phyloP scores from a whole-genome alignment of 2,329 filamentous ascomycete genomes.

The Fusarium sulawesiense region DNA sequence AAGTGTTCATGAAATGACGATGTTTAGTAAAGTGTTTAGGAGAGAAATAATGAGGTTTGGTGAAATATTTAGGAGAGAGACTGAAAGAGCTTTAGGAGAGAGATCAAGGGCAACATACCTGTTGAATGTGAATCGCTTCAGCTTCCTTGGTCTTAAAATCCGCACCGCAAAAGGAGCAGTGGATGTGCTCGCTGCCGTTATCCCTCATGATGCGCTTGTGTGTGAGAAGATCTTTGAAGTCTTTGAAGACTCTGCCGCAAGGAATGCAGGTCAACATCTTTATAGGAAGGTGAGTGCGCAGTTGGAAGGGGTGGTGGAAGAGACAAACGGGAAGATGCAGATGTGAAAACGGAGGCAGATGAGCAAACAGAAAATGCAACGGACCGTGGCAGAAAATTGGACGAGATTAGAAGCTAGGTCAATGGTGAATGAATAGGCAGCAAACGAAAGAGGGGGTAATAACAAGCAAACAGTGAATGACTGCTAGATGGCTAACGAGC shows the following conservation, averaged over 20 bases:
- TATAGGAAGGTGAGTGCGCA: conserved; percentile 2
- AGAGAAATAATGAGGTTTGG: conserved; percentile 7
- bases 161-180: conserved; percentile 54
- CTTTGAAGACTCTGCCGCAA: conserved; percentile 46
- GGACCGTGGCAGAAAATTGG: not conserved
- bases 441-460: not conserved
- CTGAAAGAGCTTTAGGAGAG: not conserved
- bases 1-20: not conserved
- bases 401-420: not conserved
- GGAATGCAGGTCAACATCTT: conserved; percentile 33
- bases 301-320: not conserved
- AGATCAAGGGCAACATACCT: conserved; percentile 44
- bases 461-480: not conserved
- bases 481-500: accelerated
- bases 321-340: not conserved
- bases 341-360: not conserved
- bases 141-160: conserved; percentile 51
- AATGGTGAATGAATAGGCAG: not conserved
- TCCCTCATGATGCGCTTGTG: conserved; percentile 49
- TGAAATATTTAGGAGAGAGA: not conserved
- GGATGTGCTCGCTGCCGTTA: conserved; percentile 47
- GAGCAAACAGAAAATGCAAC: not conserved
- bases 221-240: conserved; percentile 41
- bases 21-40: conserved; percentile 11
- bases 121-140: conserved; percentile 51